phyloP scores from a whole-genome alignment of 1,284 basidiomycete species.

The Ceratobasidium sp. region DNA sequence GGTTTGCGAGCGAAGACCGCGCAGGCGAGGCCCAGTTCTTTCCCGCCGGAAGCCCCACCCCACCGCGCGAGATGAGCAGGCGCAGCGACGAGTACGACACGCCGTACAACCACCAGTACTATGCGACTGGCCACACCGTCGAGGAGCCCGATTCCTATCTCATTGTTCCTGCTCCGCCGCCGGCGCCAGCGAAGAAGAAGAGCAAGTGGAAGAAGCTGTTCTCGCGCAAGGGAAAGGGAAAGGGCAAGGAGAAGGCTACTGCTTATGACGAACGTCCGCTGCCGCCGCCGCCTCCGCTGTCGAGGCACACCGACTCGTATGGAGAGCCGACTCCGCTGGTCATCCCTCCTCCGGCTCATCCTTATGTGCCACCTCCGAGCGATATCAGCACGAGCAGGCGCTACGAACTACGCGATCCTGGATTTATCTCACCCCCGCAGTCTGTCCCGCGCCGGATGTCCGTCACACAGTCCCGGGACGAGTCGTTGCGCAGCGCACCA shows the following conservation, averaged over 20 bases:
- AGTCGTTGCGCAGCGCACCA: conserved; percentile 30
- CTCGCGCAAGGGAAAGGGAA: conserved; percentile 27
- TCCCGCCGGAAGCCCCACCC: conserved; percentile 24
- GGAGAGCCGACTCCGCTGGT: neutral
- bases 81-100: neutral
- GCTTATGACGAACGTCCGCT: neutral
- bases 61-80: conserved; percentile 11
- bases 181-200: conserved; percentile 20
- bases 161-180: neutral
- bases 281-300: neutral
- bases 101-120: neutral
- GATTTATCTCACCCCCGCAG: neutral
- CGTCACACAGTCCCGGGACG: conserved; percentile 10
- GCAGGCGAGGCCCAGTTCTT: conserved; percentile 24
- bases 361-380: conserved; percentile 14
- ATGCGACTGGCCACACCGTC: neutral
- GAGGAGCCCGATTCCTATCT: conserved; percentile 27
- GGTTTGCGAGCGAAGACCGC: conserved; percentile 36
- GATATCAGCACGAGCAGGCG: conserved; percentile 21
- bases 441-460: neutral
- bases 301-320: neutral
- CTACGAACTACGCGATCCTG: conserved; percentile 27
- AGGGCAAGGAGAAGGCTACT: neutral
- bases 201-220: conserved; percentile 25
- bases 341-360: neutral